Conservation (phyloP, 2,329 filamentous ascomycete genomes). For the Colletotrichum spaethianum region DNA sequence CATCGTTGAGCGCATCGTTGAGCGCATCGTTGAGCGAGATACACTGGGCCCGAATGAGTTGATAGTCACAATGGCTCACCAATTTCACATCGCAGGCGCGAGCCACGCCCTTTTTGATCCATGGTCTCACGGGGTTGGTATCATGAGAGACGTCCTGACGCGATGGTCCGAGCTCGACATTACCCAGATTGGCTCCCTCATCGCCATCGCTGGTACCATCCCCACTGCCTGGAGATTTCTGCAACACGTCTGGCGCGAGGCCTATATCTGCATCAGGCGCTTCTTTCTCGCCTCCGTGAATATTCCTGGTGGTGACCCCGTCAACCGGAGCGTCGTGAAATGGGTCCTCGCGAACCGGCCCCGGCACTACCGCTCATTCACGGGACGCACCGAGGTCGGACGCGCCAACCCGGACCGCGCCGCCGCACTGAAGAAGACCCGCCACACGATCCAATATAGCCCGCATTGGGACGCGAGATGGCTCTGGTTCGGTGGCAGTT, state of each 20-base stretch:
- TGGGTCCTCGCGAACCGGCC: constrained; percentile 60
- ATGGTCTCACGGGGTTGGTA: constrained; percentile 50
- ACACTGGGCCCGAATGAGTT: neutral
- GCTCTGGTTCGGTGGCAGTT: constrained; percentile 64
- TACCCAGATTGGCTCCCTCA: constrained; percentile 59
- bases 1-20: too few relatives aligned
- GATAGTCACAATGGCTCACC: constrained; percentile 30
- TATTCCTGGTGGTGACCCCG: constrained; percentile 59
- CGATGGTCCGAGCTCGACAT: constrained; percentile 62
- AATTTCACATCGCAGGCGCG: constrained; percentile 37
- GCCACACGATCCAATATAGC: constrained; percentile 58
- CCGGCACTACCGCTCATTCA: constrained; percentile 58
- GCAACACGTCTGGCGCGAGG: constrained; percentile 53
- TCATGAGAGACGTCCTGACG: constrained; percentile 54
- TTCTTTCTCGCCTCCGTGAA: constrained; percentile 61
- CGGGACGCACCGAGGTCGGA: constrained; percentile 58
- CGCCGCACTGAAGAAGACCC: constrained; percentile 58
- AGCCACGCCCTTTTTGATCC: constrained; percentile 46
- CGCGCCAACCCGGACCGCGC: constrained; percentile 53
- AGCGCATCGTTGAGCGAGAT: neutral
- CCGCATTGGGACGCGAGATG: constrained; percentile 61
- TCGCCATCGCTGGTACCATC: constrained; percentile 59
- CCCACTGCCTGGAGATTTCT: constrained; percentile 58
- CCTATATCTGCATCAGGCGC: constrained; percentile 56
- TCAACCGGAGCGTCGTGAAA: constrained; percentile 60